These are phyloP conservation scores for Daldinia sp. DNA, from an alignment of 2,329 filamentous ascomycete species.

Conservation along the genomic window DNA sequence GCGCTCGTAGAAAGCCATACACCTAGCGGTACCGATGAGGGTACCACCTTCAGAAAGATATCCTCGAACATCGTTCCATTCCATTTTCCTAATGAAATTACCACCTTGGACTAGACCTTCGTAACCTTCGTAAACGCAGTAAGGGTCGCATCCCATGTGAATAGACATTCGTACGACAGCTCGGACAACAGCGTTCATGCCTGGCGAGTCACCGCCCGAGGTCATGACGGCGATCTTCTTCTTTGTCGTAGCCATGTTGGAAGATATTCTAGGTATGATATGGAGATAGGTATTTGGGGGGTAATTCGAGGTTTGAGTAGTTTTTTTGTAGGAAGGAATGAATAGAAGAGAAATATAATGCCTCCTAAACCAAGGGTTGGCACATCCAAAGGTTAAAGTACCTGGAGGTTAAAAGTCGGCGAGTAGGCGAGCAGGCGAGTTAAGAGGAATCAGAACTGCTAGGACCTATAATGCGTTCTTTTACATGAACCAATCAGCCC, in stretches of 20 bases:
- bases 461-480: slow-evolving; percentile 34
- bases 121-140: slow-evolving; percentile 92
- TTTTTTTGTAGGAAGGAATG: not conserved
- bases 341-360: not conserved
- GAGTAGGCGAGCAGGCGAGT: not conserved
- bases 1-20: slow-evolving; percentile 91
- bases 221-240: slow-evolving; percentile 91
- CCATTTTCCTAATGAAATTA: slow-evolving; percentile 86
- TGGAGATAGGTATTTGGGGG: not conserved
- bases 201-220: slow-evolving; percentile 91
- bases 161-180: slow-evolving; percentile 93
- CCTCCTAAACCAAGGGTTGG: slow-evolving; percentile 6
- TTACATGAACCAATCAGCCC: slow-evolving; percentile 35
- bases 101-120: slow-evolving; percentile 93
- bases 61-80: slow-evolving; percentile 94
- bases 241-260: slow-evolving; percentile 60
- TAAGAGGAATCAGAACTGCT: slow-evolving; percentile 12
- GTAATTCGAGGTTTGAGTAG: not conserved
- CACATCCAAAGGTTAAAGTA: slow-evolving; percentile 1
- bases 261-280: slow-evolving; percentile 9
- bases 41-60: slow-evolving; percentile 95
- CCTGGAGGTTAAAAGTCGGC: not conserved
- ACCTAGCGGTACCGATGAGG: slow-evolving; percentile 93
- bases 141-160: slow-evolving; percentile 83
- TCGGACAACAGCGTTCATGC: slow-evolving; percentile 93